Evolutionary conservation across 129 eudicot genomes (phyloP), one percentile per base, ranked within the genome.

Genomic region (Flaveria bidentis): DNA sequence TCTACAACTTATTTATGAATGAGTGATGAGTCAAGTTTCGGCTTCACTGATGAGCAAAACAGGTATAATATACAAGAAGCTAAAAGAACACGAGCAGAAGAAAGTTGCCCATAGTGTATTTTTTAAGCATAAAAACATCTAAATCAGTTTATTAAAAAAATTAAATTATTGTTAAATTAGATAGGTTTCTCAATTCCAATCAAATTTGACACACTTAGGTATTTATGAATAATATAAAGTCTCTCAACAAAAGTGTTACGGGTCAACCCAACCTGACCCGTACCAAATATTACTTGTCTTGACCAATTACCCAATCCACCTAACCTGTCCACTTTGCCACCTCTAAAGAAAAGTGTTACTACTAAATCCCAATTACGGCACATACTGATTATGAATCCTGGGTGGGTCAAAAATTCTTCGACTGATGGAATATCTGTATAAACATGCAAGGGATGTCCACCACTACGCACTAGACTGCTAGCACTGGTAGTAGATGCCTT

Each of bases 391-490:
- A 57, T 51, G 42, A 95, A 91, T 69, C 93, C 92, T 13, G 97
- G 90, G 73, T 88, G 96, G 14, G 94, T 87, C 87, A 95, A 72
- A 78, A 81, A 69, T 77, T 95, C 96, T 73, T 91, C 90, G 26
- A 95, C 97, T 63, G 84, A 83, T 68, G 99, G 96, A 25, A 91
- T 69, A 74, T 95, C 99, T 28, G 99, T 83, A 78, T 89, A 95
- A 72, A 95, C 97, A 68, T 85, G 86, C 83, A 95, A 79, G 15
- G 85, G 85, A 57, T 65, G 77, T 69, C 86, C 85, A 78, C 80
- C 89, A 49, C 62, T 56, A 46, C 55, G 86, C 45, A 30, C 74
- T 76, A 94, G 74, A 84, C 97, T 84, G 17, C 25, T 67, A 45
- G 50, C 9, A 20, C 25, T 67, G 51, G 86, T 65, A 51, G 79